These are phyloP conservation scores for Candida insectalens DNA, from an alignment of 805 yeast species.

Conservation along the genomic window DNA sequence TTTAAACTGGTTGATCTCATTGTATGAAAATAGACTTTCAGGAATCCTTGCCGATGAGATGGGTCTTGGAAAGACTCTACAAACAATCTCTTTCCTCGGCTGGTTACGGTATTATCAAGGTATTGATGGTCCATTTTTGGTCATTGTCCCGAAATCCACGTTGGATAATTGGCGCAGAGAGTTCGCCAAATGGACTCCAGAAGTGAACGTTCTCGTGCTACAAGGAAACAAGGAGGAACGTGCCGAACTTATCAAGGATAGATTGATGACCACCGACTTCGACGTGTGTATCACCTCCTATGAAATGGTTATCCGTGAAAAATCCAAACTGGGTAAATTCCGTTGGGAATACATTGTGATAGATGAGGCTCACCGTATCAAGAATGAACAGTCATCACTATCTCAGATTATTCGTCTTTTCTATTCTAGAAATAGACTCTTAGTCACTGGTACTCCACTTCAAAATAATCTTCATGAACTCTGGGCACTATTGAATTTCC, in stretches of 20 bases:
- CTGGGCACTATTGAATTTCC: constrained; percentile 88
- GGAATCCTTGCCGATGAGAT: constrained; percentile 97
- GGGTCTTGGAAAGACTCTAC: constrained; percentile 96
- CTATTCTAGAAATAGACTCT: constrained; percentile 71
- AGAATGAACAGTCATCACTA: constrained; percentile 84
- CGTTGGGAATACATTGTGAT: constrained; percentile 91
- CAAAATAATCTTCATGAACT: constrained; percentile 93
- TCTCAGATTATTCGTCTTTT: constrained; percentile 89
- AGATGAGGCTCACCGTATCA: constrained; percentile 95
- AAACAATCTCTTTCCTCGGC: constrained; percentile 87
- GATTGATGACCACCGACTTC: constrained; percentile 63
- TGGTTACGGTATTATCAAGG: constrained; percentile 70
- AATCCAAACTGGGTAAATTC: constrained; percentile 65
- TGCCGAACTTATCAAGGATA: constrained; percentile 43
- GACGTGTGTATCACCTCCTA: constrained; percentile 88
- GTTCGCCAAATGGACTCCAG: constrained; percentile 93
- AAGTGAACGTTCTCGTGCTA: constrained; percentile 72
- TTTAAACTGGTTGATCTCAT: constrained; percentile 83
- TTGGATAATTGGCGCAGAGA: constrained; percentile 95
- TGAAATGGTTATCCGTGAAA: constrained; percentile 90
- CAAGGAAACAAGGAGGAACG: constrained; percentile 90
- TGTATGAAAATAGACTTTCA: constrained; percentile 79
- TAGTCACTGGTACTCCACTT: constrained; percentile 93
- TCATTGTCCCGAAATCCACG: constrained; percentile 93
- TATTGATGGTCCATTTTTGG: constrained; percentile 82